These are phyloP conservation scores for Boletus reticuloceps DNA, from an alignment of 768 basidiomycete genomes.

Conservation along the genomic window DNA sequence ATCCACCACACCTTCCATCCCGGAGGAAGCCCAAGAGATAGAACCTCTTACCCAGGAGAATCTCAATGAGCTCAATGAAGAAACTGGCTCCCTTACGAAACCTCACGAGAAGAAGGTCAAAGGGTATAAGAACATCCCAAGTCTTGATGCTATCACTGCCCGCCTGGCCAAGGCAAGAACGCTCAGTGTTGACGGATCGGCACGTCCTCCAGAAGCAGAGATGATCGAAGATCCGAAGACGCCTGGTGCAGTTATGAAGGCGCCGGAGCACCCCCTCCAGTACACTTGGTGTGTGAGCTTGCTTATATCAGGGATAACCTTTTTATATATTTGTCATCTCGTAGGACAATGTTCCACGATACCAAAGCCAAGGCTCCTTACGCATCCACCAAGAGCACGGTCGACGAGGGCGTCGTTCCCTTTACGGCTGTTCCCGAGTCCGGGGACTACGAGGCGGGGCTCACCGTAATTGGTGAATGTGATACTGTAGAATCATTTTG, in stretches of 20 bases:
- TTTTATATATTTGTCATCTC: not conserved
- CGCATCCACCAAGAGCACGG: slow-evolving; percentile 5
- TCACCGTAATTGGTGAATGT: slow-evolving; percentile 87
- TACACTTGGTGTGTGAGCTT: slow-evolving; percentile 61
- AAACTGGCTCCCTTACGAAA: slow-evolving; percentile 36
- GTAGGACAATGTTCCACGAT: slow-evolving; percentile 89
- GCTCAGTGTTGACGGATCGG: slow-evolving; percentile 55
- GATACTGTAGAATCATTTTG: slow-evolving; percentile 89
- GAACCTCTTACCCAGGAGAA: slow-evolving; percentile 63
- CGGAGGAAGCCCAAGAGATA: slow-evolving; percentile 34
- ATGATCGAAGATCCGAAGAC: slow-evolving; percentile 83
- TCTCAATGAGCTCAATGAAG: slow-evolving; percentile 61
- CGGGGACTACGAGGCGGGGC: slow-evolving; percentile 78
- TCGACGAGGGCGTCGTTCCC: slow-evolving; percentile 27
- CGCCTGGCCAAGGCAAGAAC: slow-evolving; percentile 69
- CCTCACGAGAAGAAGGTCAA: slow-evolving; percentile 38
- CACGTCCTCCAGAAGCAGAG: slow-evolving; percentile 73
- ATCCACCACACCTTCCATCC: slow-evolving; percentile 40
- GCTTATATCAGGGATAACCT: not conserved
- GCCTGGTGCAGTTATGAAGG: slow-evolving; percentile 64
- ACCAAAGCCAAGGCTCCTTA: slow-evolving; percentile 67
- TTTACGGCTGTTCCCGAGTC: slow-evolving; percentile 55
- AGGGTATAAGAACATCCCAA: slow-evolving; percentile 88
- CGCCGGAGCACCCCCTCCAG: slow-evolving; percentile 81
- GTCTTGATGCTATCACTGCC: slow-evolving; percentile 81